phyloP scores from a whole-genome alignment of 2,329 filamentous ascomycete species.

The Sarocladium brachiariae region DNA sequence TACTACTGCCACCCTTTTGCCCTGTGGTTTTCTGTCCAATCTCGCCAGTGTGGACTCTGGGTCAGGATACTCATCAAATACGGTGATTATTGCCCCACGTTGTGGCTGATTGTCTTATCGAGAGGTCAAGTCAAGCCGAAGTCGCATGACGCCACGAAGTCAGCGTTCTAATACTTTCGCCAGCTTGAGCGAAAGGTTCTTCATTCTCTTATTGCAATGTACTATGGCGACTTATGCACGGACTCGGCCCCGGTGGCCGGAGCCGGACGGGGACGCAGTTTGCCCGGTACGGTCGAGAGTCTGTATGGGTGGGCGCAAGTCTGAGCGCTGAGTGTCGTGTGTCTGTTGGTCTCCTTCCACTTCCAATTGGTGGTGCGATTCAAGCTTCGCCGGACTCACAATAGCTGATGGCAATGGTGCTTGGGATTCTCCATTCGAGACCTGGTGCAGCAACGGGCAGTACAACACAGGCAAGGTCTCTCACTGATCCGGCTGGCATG shows the following conservation, averaged over 20 bases:
- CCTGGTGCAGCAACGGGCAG: not conserved
- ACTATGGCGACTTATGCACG: constrained; percentile 6
- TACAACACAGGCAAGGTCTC: not conserved
- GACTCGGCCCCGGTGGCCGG: constrained; percentile 4
- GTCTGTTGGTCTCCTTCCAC: too few species aligned
- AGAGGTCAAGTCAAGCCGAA: not conserved
- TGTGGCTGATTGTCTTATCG: constrained; percentile 1
- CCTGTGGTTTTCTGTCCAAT: not conserved
- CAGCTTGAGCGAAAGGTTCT: not conserved
- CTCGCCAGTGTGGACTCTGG: not conserved
- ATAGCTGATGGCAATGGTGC: too few species aligned
- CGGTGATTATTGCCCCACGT: not conserved
- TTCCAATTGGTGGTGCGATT: not conserved
- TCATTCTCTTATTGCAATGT: not conserved
- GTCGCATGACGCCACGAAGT: not conserved
- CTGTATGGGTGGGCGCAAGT: not conserved
- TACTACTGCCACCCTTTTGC: not conserved
- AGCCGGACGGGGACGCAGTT: not conserved
- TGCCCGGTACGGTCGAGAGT: not conserved
- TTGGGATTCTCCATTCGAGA: not conserved
- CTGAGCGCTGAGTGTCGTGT: constrained; percentile 5
- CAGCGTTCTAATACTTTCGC: not conserved
- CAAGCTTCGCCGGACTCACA: too few species aligned
- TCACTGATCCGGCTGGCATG: not conserved
- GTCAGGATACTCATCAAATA: not conserved